phyloP scores from a whole-genome alignment of 176 grass and related monocot species.

The Tuctoria greenei region DNA sequence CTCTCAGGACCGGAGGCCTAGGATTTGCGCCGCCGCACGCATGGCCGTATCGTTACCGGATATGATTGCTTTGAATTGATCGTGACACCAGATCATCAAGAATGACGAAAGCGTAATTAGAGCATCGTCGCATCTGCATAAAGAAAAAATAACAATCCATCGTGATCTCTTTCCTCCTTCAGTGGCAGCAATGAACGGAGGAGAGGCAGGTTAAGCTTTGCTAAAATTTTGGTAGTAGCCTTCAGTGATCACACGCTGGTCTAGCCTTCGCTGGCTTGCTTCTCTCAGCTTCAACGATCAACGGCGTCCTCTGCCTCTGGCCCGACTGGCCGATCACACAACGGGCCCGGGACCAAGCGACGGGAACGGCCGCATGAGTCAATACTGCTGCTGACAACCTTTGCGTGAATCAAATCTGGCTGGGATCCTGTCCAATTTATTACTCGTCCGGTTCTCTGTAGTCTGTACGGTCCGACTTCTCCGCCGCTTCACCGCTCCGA shows the following conservation, averaged over 20 bases:
- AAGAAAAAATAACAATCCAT: neutral
- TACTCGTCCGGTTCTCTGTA: neutral
- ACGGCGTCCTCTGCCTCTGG: neutral
- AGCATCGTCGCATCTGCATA: neutral
- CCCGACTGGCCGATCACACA: neutral
- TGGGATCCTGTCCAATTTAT: neutral
- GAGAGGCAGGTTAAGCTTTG: neutral
- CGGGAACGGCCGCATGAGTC: neutral
- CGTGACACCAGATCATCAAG: neutral
- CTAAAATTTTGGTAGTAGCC: too few relatives aligned
- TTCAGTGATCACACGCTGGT: too few relatives aligned
- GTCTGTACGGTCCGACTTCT: neutral
- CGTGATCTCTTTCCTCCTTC: neutral
- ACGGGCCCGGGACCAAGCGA: neutral
- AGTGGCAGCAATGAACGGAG: neutral
- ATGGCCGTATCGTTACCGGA: neutral
- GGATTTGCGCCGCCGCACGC: neutral
- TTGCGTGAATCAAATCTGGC: conserved; percentile 17
- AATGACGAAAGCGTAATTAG: neutral
- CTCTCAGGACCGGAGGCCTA: neutral
- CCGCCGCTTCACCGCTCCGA: neutral
- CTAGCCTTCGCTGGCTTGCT: too few relatives aligned
- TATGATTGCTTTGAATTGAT: neutral
- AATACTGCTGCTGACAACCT: neutral
- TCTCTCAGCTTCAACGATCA: neutral